A percentile compares a stretch with the other conserved stretches of the same genome.
Evolutionary conservation across 1,284 basidiomycete genomes (phyloP).

Genomic region (Pseudomicrostroma phylloplanum): DNA sequence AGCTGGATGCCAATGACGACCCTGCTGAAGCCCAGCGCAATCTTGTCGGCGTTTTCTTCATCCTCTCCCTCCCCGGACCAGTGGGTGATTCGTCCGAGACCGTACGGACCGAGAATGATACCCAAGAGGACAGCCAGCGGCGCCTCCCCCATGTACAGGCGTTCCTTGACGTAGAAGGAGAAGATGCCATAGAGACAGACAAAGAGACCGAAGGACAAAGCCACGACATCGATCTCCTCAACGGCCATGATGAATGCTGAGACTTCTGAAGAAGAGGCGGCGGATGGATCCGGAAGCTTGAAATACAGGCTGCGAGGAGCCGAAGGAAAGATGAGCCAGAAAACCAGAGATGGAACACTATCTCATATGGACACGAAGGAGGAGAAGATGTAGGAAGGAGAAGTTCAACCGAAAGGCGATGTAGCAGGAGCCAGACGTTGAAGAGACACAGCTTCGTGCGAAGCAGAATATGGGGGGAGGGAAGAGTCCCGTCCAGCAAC

Average conservation of each 20-base stretch:
- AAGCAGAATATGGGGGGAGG: too few species aligned
- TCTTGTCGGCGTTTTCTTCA: conserved; percentile 15
- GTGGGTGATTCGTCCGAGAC: conserved; percentile 25
- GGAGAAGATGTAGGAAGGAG: too few species aligned
- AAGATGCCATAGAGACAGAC: conserved; percentile 30
- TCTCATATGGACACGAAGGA: too few species aligned
- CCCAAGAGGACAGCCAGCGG: conserved; percentile 36
- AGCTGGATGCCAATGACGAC: conserved; percentile 39
- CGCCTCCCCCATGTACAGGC: conserved; percentile 36
- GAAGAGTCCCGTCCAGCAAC: too few species aligned
- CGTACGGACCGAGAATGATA: conserved; percentile 32
- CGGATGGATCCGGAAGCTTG: too few species aligned
- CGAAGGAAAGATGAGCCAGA: too few species aligned
- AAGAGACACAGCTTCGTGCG: too few species aligned
- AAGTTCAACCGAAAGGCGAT: too few species aligned
- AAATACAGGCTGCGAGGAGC: too few species aligned
- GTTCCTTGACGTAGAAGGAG: conserved; percentile 38
- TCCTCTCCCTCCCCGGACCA: conserved; percentile 23
- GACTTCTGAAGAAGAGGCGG: too few species aligned
- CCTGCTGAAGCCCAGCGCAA: conserved; percentile 29
- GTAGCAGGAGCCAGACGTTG: too few species aligned
- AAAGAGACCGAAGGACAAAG: conserved; percentile 27
- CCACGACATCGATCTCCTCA: conserved; percentile 23
- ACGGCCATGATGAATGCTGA: background rate
- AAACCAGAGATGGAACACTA: too few species aligned